Evolutionary conservation across 2,329 filamentous ascomycete genomes (phyloP).

Genomic region (Hymenoscyphus infarciens): DNA sequence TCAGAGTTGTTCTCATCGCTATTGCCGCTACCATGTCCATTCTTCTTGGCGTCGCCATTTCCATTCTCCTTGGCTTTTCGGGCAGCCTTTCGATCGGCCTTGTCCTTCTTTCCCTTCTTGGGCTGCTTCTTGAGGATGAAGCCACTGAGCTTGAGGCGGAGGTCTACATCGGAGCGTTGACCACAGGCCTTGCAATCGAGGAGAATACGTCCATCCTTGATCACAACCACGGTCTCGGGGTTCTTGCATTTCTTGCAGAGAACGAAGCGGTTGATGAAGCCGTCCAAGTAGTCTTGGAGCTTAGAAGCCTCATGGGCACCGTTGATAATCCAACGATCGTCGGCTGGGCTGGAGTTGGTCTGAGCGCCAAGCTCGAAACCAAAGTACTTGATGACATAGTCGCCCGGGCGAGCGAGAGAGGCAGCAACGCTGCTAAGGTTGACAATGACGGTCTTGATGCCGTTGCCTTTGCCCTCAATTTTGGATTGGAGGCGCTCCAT

Average conservation of each 20-base stretch:
- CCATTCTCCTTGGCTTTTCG: slow-evolving; percentile 75
- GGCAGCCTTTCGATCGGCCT: slow-evolving; percentile 85
- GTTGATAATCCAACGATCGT: slow-evolving; percentile 99
- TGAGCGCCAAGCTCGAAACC: slow-evolving; percentile 98
- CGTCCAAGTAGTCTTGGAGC: slow-evolving; percentile 96
- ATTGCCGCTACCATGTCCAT: slow-evolving; percentile 53
- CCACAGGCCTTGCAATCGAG: slow-evolving; percentile 99
- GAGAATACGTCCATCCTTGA: slow-evolving; percentile 88
- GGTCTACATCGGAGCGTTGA: slow-evolving; percentile 85
- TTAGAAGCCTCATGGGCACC: slow-evolving; percentile 92
- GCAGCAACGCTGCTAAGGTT: slow-evolving; percentile 92
- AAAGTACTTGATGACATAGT: slow-evolving; percentile 99
- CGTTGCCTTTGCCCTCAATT: slow-evolving; percentile 99
- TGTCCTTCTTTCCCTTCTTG: slow-evolving; percentile 95
- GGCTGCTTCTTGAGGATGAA: slow-evolving; percentile 97
- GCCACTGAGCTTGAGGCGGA: slow-evolving; percentile 90
- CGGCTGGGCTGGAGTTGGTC: slow-evolving; percentile 94
- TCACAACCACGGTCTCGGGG: slow-evolving; percentile 91
- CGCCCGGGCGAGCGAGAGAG: slow-evolving; percentile 85
- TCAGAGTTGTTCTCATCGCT: slow-evolving; percentile 60
- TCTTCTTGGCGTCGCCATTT: slow-evolving; percentile 48
- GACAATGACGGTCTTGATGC: slow-evolving; percentile 98
- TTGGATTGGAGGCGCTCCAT: slow-evolving; percentile 99
- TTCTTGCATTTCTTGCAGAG: slow-evolving; percentile 99
- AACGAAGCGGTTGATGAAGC: slow-evolving; percentile 98